Base-by-base conservation (phyloP, 192 early-diverging fungal species). In the Gryganskiella cystojenkinii region DNA sequence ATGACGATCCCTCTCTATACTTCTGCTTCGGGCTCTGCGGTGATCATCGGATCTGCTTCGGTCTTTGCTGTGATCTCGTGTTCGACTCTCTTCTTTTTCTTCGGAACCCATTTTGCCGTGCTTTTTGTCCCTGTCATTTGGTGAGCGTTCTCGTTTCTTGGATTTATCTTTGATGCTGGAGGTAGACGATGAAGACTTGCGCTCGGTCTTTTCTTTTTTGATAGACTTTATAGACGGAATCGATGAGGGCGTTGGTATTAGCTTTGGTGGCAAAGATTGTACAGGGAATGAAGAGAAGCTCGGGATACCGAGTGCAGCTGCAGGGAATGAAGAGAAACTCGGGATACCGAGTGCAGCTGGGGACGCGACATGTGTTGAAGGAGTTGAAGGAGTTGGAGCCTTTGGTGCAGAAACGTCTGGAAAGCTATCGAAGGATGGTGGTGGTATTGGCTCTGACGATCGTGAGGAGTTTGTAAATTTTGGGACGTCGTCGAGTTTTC, bases 381-480 rank as follows among this genome's bases (percentile, higher is more conserved):
- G 19, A 37, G 72, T 13, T 20, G 40, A 25, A 22, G 61, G 13
- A 37, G 45, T 22, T 9, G n/a, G 24, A 4, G 28, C 46, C 54
- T 10, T 27, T 2, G 66, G 24, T 2, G 56, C 31, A 10, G 64
- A 3, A 17, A 70, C 25, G 40, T 61, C 81, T 33, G 65, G 74
- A 24, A 69, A 78, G 31, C 74, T 69, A 45, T 78, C 74, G 14
- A 78, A 78, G 7, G 67, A 66, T 25, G 80, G 70, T 25, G 74
- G 80, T 3, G 65, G 49, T 30, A 0, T 40, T 14, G 68, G 46
- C 8, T 10, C 6, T 3, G 65, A 34, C 30, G 0, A 31, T 5
- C 51, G 44, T 19, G n/a, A 2, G 2, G 58, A 14, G 2, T n/a
- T n/a, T n/a, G 13, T n/a, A 13, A 20, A 25, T 19, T 9, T 24